Evolutionary conservation across 306 rosid genomes (phyloP).

Genomic region (Vigna unguiculata): DNA sequence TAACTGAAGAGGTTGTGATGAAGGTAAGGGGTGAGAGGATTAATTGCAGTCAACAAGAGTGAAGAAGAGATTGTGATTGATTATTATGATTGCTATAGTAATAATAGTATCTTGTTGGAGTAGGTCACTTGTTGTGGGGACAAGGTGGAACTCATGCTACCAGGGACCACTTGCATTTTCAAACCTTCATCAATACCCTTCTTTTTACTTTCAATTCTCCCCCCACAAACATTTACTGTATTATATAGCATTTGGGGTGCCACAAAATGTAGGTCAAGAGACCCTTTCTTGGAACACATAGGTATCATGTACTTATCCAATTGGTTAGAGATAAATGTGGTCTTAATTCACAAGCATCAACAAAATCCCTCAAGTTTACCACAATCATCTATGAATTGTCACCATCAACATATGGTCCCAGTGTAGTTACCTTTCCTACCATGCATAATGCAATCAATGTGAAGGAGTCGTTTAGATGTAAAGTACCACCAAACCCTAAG

Average conservation of each 20-base stretch:
- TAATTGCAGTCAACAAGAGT: constrained; percentile 24
- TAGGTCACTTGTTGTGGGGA: constrained; percentile 36
- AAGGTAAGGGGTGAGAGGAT: neutral
- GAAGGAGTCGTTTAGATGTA: constrained; percentile 37
- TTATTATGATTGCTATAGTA: constrained; percentile 35
- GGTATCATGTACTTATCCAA: constrained; percentile 47
- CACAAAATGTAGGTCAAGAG: constrained; percentile 36
- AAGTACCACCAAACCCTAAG: constrained; percentile 23
- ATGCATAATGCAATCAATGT: constrained; percentile 13
- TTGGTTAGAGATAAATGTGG: constrained; percentile 38
- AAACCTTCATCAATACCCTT: constrained; percentile 19
- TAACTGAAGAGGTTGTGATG: constrained; percentile 27
- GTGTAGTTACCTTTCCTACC: constrained; percentile 35
- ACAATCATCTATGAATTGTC: constrained; percentile 8
- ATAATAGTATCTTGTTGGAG: constrained; percentile 39
- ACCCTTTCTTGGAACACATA: constrained; percentile 30
- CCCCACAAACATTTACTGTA: neutral
- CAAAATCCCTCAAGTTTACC: constrained; percentile 28
- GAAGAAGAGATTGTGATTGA: constrained; percentile 24
- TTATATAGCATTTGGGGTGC: constrained; percentile 18
- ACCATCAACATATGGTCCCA: constrained; percentile 30
- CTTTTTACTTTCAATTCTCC: too few species aligned
- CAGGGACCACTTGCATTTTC: constrained; percentile 39
- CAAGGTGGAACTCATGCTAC: constrained; percentile 3
- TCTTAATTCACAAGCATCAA: constrained; percentile 34